These are phyloP conservation scores for Podosphaera fusca DNA, from an alignment of 2,329 filamentous ascomycete genomes.

Conservation along the genomic window DNA sequence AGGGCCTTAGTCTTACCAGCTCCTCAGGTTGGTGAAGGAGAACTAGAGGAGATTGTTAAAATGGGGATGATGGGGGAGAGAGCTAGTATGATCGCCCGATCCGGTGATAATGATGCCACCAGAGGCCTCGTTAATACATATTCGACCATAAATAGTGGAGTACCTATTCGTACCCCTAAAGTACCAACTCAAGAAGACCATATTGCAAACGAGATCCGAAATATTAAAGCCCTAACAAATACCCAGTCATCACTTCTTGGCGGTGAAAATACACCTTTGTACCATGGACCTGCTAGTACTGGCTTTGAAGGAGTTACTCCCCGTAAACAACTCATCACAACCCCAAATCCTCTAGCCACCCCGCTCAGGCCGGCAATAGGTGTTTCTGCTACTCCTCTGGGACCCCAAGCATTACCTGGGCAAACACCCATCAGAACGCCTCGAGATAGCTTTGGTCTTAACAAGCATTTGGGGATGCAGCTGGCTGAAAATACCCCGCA, in stretches of 20 bases:
- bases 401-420: slow-evolving; percentile 36
- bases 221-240: slow-evolving; percentile 76
- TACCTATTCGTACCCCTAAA: slow-evolving; percentile 77
- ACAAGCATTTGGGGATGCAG: slow-evolving; percentile 40
- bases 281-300: slow-evolving; percentile 61
- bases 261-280: slow-evolving; percentile 76
- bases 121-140: slow-evolving; percentile 76
- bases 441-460: slow-evolving; percentile 68
- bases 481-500: slow-evolving; percentile 52
- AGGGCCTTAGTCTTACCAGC: slow-evolving; percentile 60
- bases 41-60: slow-evolving; percentile 94
- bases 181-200: slow-evolving; percentile 84
- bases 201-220: slow-evolving; percentile 88
- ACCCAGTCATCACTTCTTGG: slow-evolving; percentile 85
- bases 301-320: slow-evolving; percentile 73
- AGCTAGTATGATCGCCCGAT: slow-evolving; percentile 50
- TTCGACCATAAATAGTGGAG: slow-evolving; percentile 52
- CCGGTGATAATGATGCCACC: slow-evolving; percentile 66
- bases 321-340: slow-evolving; percentile 59
- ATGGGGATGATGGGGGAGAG: slow-evolving; percentile 89
- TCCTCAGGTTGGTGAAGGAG: slow-evolving; percentile 77
- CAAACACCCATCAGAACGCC: slow-evolving; percentile 75
- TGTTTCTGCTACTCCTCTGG: slow-evolving; percentile 40
- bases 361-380: slow-evolving; percentile 47
- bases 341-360: slow-evolving; percentile 86